A percentile compares a stretch with the other conserved stretches of the same genome.
Evolutionary conservation across 495 filamentous ascomycete species (phyloP).

Genomic region (Rhypophila decipiens): DNA sequence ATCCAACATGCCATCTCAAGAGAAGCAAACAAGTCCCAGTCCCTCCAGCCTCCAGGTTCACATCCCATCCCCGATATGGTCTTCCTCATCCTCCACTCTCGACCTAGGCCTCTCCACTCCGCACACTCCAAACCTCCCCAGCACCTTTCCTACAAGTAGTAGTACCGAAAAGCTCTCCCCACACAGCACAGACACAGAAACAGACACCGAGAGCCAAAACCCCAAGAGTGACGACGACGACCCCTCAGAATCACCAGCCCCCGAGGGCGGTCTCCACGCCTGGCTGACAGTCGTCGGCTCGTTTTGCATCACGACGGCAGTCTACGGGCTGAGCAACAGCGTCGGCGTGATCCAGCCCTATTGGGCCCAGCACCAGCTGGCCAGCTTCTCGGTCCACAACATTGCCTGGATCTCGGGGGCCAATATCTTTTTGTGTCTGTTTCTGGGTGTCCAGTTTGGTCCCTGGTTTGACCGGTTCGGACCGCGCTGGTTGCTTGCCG

Average conservation of each 20-base stretch:
- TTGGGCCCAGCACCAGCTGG: conserved; percentile 28
- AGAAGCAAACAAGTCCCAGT: no score
- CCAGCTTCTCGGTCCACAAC: conserved; percentile 11
- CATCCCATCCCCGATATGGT: neutral
- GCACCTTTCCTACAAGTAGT: no score
- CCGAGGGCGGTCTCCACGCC: conserved; percentile 32
- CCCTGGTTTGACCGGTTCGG: conserved; percentile 48
- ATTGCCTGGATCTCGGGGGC: conserved; percentile 34
- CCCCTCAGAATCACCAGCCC: conserved; percentile 8
- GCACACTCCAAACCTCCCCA: neutral
- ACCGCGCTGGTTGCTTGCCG: conserved; percentile 17
- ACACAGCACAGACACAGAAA: no score
- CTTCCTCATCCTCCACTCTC: neutral
- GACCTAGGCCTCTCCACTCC: neutral
- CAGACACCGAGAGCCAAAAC: no score
- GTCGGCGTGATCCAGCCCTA: conserved; percentile 44
- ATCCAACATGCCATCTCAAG: no score
- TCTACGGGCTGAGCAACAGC: conserved; percentile 33
- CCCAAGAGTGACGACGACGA: neutral
- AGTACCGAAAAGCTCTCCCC: no score
- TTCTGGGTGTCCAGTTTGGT: conserved; percentile 45
- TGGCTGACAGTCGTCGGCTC: conserved; percentile 30
- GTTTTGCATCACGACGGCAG: conserved; percentile 26
- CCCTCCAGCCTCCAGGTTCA: neutral
- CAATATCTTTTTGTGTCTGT: conserved; percentile 43